These are phyloP conservation scores for Pseudogymnoascus verrucosus DNA, from an alignment of 2,329 filamentous ascomycete species.

Conservation along the genomic window DNA sequence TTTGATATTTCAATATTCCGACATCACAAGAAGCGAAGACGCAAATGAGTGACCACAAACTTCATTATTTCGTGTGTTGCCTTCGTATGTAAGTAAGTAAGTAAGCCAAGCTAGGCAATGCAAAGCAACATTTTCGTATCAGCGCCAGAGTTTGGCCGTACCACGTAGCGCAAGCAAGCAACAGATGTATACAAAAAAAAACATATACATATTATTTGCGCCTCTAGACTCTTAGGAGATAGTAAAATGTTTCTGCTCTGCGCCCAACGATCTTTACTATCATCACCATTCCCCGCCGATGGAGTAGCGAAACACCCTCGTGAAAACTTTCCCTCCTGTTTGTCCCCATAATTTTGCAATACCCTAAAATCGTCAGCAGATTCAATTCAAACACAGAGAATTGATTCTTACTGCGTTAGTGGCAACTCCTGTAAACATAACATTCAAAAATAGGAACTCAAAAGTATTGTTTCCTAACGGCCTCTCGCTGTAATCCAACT, in stretches of 20 bases:
- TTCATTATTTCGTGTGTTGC: too few relatives aligned
- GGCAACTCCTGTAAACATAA: constrained; percentile 42
- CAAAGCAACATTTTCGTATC: too few relatives aligned
- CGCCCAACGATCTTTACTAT: background rate
- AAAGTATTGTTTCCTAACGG: constrained; percentile 34
- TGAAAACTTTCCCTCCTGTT: background rate
- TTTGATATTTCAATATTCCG: too few relatives aligned
- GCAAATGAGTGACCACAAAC: too few relatives aligned
- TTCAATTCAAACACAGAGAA: background rate
- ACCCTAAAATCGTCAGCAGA: background rate
- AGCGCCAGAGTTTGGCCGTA: background rate
- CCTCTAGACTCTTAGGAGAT: background rate
- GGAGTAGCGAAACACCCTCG: background rate
- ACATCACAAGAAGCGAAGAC: too few relatives aligned
- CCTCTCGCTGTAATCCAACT: constrained; percentile 34
- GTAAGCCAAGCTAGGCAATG: too few relatives aligned
- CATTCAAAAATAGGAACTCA: constrained; percentile 39
- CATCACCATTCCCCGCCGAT: background rate
- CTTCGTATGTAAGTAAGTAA: too few relatives aligned
- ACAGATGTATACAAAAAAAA: background rate
- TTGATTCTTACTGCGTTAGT: constrained; percentile 33
- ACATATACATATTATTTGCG: constrained; percentile 30
- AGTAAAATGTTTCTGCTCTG: background rate
- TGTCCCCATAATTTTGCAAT: background rate
- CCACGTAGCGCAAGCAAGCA: background rate